These are phyloP conservation scores for Stachybotrys chlorohalonatus DNA, from an alignment of 2,329 filamentous ascomycete genomes.

Conservation along the genomic window DNA sequence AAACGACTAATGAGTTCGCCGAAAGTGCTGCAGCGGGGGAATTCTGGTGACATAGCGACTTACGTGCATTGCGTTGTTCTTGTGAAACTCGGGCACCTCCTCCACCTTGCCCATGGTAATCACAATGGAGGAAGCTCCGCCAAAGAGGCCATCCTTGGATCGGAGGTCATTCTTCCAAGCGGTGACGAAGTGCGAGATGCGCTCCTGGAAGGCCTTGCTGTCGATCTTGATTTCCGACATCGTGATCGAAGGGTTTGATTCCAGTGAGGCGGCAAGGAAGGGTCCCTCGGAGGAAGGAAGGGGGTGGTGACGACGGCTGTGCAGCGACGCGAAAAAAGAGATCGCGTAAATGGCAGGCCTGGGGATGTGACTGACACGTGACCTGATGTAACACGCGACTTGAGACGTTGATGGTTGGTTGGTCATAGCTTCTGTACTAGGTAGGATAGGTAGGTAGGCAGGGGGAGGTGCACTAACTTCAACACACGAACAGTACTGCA, in stretches of 20 bases:
- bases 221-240: constrained; percentile 91
- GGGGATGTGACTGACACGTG: constrained; percentile 24
- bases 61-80: constrained; percentile 95
- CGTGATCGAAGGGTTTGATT: constrained; percentile 24
- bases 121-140: constrained; percentile 76
- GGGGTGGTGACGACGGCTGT: constrained; percentile 10
- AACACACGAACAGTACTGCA: too few species aligned
- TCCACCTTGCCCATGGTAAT: constrained; percentile 94
- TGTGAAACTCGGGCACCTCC: constrained; percentile 78
- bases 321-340: constrained; percentile 27
- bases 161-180: constrained; percentile 97
- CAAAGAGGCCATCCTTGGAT: constrained; percentile 74
- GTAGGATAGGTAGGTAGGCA: too few species aligned
- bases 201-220: constrained; percentile 86
- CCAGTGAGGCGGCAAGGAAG: constrained; percentile 15
- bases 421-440: too few species aligned
- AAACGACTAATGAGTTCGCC: constrained; percentile 7
- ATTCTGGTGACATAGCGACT: constrained; percentile 19
- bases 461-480: too few species aligned
- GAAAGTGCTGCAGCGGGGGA: neutral
- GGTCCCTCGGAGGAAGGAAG: constrained; percentile 12
- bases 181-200: constrained; percentile 75
- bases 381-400: constrained; percentile 5
- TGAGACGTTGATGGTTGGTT: neutral
- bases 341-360: constrained; percentile 32